Base-by-base conservation (phyloP, 2,329 filamentous ascomycete species). In the Colletotrichum sp. region DNA sequence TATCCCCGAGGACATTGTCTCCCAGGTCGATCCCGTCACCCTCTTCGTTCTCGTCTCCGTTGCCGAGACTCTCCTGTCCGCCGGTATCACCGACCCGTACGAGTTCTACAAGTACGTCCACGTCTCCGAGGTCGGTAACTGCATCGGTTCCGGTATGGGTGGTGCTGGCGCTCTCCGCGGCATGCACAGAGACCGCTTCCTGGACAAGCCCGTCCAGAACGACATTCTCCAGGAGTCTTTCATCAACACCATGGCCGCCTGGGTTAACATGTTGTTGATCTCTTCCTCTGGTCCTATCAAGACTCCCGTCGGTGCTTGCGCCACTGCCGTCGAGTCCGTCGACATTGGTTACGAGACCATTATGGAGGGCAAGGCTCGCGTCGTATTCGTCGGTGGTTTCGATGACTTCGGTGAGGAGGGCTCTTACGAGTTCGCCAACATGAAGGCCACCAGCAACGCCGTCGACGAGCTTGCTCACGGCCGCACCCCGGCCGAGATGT, bases 101-200 rank as follows among this genome's bases (percentile, higher is more conserved):
- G 97, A 99, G 88, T 99, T 99, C 88, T 99, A 99, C 92, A 96
- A 99, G 89, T 99, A 99, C 82, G 96, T 99, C 78, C 97, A 99
- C 85, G 93, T 99, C 77, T 99, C 97, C 9, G 95, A 99, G 84
- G 95, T 99, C 68, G 97, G 97, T 85, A 99, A 99, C 91, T 99
- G 96, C 84, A 93, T 99, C 80, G 97, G 97, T 86, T 99, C 98
- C 36, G 97, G 98, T 90, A 98, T 99, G 89, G 97, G 97, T 91
- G 98, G 97, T 87, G 94, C 96, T 77, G 92, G 92, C 81, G 97
- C 97, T 81, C 91, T 99, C 79, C 94, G 96, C 81, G 96, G 96
- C 81, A 99, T 99, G 96, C 98, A 99, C 90, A 97, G 96, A 86
- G 96, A 98, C 85, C 95, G 97, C 76, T 99, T 94, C 92, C 91